Evolutionary conservation across 2,329 filamentous ascomycete species (phyloP).

Genomic region (Monilinia fructicola): DNA sequence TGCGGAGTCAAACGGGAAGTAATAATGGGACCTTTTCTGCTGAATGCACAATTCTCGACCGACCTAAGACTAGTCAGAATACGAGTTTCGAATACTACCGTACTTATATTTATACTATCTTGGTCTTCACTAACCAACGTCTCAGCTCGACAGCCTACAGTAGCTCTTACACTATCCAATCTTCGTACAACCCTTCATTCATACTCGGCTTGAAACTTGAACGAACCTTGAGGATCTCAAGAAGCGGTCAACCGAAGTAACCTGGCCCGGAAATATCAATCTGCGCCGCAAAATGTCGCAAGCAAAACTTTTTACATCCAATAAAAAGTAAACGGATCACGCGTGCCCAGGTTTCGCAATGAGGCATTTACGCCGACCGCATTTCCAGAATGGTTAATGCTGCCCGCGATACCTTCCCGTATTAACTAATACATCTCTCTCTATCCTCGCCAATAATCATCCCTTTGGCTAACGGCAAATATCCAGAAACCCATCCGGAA

Average conservation of each 20-base stretch:
- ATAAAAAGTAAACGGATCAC: not conserved
- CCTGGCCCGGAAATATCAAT: not conserved
- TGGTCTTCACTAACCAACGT: not conserved
- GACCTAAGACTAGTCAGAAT: not conserved
- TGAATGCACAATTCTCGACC: not conserved
- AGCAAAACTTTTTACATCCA: not conserved
- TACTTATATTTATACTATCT: not conserved
- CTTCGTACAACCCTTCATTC: not conserved
- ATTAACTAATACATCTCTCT: not conserved
- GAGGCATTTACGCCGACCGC: conserved; percentile 8
- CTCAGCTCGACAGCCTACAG: not conserved
- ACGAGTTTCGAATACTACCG: not conserved
- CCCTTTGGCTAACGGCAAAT: not conserved
- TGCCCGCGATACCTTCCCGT: not conserved
- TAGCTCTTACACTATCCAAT: conserved; percentile 9
- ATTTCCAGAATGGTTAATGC: not conserved
- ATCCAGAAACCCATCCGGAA: not conserved
- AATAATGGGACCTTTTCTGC: not conserved
- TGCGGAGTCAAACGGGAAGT: not conserved
- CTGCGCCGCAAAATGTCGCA: not conserved
- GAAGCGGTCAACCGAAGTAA: conserved; percentile 1
- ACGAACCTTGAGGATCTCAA: not conserved
- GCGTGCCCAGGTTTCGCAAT: not conserved
- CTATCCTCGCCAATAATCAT: not conserved
- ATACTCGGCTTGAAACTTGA: conserved; percentile 6